Base-by-base conservation (phyloP, 768 basidiomycete genomes). In the Suillus weaverae region DNA sequence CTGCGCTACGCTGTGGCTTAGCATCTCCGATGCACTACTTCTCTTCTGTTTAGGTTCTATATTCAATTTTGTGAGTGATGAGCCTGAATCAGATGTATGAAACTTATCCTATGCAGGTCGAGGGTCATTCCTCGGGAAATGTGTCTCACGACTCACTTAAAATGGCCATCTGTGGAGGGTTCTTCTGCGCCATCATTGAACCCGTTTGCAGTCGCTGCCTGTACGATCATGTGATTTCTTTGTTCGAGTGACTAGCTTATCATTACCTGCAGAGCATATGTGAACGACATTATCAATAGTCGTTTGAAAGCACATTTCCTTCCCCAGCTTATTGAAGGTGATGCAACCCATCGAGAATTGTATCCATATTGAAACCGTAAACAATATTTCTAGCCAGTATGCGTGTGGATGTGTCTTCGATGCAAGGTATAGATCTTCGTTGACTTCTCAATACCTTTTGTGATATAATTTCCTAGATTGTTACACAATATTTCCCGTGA, bases 271-370 rank as follows among this genome's bases (percentile, higher is more conserved):
- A 77, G 68, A 62, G 67, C 30, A 63, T 66, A 53, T 62, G 74
- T 62, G 18, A 55, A 56, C n/a, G 71, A 70, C 35, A 1, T 56
- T 1, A 57, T 80, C 43, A 69, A 63, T 11, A 78, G 73, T 1
- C 73, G 75, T 50, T 70, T 83, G 2, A 77, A 80, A 53, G 71
- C 73, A 5, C 69, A 80, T 63, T 81, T 81, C 62, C 66, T 80
- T 18, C 83, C 83, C 0, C 71, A 70, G 41, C 64, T 84, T 5
- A 79, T 76, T 20, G 65, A 69, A 70, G 80, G 83, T 81, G 60
- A 57, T 7, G 6, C 8, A 53, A 44, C 4, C 53, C 39, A 5
- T 22, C 8, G 43, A 4, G 38, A 36, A 22, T 5, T 22, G 30
- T 65, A 65, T 55, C 26, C 43, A 65, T 69, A n/a, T 74, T 74